Evolutionary conservation across 345 rosid genomes (phyloP).

Genomic region (Excoecaria agallocha): DNA sequence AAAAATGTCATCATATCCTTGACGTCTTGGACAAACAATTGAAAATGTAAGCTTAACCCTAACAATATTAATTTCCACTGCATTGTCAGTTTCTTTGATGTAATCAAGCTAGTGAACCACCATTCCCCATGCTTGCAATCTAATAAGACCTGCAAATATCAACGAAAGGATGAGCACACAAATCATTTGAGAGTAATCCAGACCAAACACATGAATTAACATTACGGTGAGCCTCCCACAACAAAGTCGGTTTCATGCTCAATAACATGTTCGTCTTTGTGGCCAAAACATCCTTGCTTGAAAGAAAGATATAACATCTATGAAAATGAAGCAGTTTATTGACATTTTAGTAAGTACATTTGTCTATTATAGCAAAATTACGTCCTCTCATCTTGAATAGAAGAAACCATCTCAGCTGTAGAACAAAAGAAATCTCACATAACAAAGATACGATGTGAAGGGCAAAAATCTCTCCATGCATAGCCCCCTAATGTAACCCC

Average conservation of each 20-base stretch:
- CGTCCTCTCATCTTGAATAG: too few species aligned
- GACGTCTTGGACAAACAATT: neutral
- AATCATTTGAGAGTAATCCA: neutral
- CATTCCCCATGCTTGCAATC: neutral
- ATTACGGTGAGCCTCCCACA: neutral
- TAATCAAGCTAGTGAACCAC: neutral
- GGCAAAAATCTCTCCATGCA: neutral
- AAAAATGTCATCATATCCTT: neutral
- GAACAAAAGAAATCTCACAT: neutral
- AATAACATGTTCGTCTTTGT: neutral
- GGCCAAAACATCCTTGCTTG: neutral
- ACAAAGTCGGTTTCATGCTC: neutral
- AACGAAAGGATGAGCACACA: neutral
- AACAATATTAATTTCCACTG: neutral
- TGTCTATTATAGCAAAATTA: neutral
- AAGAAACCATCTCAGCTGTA: too few species aligned
- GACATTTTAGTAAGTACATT: neutral
- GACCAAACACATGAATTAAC: neutral
- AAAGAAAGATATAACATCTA: neutral
- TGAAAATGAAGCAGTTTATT: neutral
- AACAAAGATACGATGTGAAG: neutral
- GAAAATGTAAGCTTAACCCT: neutral
- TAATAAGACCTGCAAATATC: conserved; percentile 1
- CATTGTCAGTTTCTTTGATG: neutral
- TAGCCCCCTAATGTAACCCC: neutral